Base-by-base conservation (phyloP, 306 rosid genomes). In the Astragalus glycyphyllos region DNA sequence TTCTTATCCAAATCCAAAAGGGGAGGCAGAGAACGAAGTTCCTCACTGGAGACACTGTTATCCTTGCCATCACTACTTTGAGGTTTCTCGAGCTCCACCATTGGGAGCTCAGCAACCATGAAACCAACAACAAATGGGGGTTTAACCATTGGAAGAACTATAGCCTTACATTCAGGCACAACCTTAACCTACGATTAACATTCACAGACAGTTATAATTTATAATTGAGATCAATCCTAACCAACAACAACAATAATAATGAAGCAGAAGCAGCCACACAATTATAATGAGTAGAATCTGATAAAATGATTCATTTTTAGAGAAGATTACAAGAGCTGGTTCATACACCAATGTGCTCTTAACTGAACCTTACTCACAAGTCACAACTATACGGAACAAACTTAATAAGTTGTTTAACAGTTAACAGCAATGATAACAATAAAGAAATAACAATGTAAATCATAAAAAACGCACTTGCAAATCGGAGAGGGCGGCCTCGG, bases 101-200 rank as follows among this genome's bases (percentile, higher is more conserved):
- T 16, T 2, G 89, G 90, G 86, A 89, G 87, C 74, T 94, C 98
- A 1, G 98, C 98, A 57, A 90, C 97, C 90, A 94, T 83, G 89
- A 90, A 94, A 50, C 98, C 98, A 66, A 94, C 97, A 72, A 94
- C 92, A 90, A 94, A 94, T 2, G 98, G 98, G 75, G 80, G 89
- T 71, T 94, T 89, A 69, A 94, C 97, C 96, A 94, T 87, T 1
- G 98, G 98, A 69, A 90, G 85, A 76, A 90, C 92, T 13, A 84
- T 80, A 65, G 98, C 92, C 65, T 84, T 87, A 16, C 82, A 76
- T 73, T 94, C 97, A 7, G 90, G 84, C 40, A 90, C 67, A 69
- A 79, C 78, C 79, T 89, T 87, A 26, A 79, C 92, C 98, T 94
- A 73, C 75, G 72, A 68, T 77, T 47, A 46, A 71, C 14, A 81